A percentile compares a stretch with the other conserved stretches of the same genome.
Evolutionary conservation across 768 basidiomycete species (phyloP).

Genomic region (Leccinum rimulosum): DNA sequence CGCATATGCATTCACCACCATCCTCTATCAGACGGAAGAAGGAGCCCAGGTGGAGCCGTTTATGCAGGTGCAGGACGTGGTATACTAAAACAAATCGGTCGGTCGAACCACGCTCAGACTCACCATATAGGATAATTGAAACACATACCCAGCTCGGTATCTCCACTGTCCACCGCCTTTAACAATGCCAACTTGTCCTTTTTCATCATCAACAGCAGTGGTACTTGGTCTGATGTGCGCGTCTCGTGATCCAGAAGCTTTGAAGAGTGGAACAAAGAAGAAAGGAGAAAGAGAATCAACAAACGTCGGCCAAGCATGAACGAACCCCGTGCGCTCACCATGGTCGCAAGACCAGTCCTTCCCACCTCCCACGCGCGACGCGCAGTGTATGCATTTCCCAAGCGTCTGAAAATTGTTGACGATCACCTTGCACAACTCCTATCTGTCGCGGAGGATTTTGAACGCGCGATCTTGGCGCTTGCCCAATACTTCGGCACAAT

Average conservation of each 20-base stretch:
- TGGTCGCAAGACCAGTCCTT: slow-evolving; percentile 74
- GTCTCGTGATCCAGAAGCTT: slow-evolving; percentile 91
- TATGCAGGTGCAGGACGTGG: slow-evolving; percentile 86
- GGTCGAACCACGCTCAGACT: background rate
- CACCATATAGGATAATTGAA: background rate
- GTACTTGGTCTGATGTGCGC: slow-evolving; percentile 88
- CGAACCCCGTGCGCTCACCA: slow-evolving; percentile 49
- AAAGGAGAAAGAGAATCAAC: background rate
- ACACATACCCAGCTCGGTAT: slow-evolving; percentile 83
- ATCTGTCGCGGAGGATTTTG: slow-evolving; percentile 59
- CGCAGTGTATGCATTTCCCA: slow-evolving; percentile 87
- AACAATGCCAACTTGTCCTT: slow-evolving; percentile 83
- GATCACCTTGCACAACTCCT: slow-evolving; percentile 72
- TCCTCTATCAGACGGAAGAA: slow-evolving; percentile 96
- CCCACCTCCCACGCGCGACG: slow-evolving; percentile 91
- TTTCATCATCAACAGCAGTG: slow-evolving; percentile 90
- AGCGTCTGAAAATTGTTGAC: slow-evolving; percentile 88
- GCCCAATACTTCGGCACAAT: slow-evolving; percentile 95
- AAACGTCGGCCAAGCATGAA: background rate
- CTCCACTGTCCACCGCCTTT: slow-evolving; percentile 93
- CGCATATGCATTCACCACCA: slow-evolving; percentile 75
- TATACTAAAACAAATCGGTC: slow-evolving; percentile 59
- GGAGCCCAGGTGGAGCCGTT: slow-evolving; percentile 77
- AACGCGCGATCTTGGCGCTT: slow-evolving; percentile 79
- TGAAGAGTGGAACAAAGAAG: background rate